Evolutionary conservation across 805 yeast species (phyloP).

Genomic region (Candida ficus): DNA sequence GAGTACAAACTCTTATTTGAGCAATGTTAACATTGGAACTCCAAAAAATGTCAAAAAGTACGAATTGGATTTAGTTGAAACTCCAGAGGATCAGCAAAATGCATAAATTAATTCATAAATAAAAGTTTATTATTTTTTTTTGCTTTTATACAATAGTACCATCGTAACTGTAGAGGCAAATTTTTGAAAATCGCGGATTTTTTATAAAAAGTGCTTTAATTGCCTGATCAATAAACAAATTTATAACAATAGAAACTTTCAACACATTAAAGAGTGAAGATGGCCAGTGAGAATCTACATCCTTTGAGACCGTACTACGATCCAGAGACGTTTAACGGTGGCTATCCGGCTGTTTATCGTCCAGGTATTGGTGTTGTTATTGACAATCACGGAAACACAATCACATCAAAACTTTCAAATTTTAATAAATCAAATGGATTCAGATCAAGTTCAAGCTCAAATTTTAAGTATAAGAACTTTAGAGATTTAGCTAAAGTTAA

Average conservation of each 20-base stretch:
- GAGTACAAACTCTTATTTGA: conserved; percentile 25
- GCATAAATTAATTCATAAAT: not conserved
- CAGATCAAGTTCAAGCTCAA: conserved; percentile 4
- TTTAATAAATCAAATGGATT: conserved; percentile 10
- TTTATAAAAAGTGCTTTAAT: not conserved
- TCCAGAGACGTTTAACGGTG: conserved; percentile 61
- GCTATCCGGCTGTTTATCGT: conserved; percentile 52
- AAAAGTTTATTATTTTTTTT: no score
- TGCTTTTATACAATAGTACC: no score
- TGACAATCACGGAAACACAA: conserved; percentile 37
- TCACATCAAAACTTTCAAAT: conserved; percentile 33
- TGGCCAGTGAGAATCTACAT: conserved; percentile 5
- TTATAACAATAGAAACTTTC: no score
- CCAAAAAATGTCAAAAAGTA: conserved; percentile 11
- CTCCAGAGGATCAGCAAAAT: conserved; percentile 3
- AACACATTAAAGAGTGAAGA: not conserved
- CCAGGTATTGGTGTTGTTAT: conserved; percentile 56
- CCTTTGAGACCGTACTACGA: conserved; percentile 63
- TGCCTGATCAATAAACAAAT: not conserved
- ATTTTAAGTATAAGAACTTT: conserved; percentile 10
- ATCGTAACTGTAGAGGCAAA: no score
- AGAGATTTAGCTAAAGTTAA: conserved; percentile 20
- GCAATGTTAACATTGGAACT: conserved; percentile 9
- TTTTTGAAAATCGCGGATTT: not conserved
- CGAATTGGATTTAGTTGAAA: conserved; percentile 5